Percentiles rank a stretch among this genome's conserved stretches.
Evolutionary conservation across 2,329 filamentous ascomycete species (phyloP).

Genomic region (Hymenoscyphus infarciens): DNA sequence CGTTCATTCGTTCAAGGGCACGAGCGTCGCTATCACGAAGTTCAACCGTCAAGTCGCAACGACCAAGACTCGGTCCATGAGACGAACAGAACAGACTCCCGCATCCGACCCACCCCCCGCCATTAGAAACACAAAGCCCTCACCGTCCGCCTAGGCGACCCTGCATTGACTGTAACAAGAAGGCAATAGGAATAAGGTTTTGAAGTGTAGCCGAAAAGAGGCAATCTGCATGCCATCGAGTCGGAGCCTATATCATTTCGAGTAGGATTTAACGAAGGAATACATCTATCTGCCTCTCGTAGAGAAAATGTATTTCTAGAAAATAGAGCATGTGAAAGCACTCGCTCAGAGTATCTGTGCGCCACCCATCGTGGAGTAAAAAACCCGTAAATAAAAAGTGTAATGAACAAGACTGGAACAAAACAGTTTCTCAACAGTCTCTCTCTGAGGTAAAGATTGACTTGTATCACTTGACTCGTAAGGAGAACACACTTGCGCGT

Average conservation of each 20-base stretch:
- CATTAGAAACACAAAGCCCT: background rate
- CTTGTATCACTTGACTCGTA: background rate
- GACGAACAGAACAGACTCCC: constrained; percentile 3
- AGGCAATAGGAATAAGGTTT: background rate
- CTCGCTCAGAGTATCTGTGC: background rate
- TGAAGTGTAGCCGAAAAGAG: background rate
- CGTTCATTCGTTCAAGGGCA: background rate
- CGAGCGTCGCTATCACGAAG: background rate
- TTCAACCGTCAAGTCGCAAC: background rate
- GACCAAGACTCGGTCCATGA: background rate
- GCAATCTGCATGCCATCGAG: background rate
- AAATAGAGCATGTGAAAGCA: background rate
- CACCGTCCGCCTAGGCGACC: background rate
- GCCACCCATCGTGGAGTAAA: no score
- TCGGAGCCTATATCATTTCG: background rate
- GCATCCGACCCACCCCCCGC: background rate
- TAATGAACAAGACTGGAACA: no score
- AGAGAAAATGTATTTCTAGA: background rate
- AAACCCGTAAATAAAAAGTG: no score
- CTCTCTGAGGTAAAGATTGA: no score
- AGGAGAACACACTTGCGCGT: background rate
- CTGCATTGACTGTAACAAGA: constrained; percentile 1
- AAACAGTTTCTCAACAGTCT: no score
- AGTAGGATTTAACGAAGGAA: background rate
- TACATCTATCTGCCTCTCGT: background rate